Evolutionary conservation across 495 filamentous ascomycete species (phyloP).

Genomic region (Beverwykella pulmonaria): DNA sequence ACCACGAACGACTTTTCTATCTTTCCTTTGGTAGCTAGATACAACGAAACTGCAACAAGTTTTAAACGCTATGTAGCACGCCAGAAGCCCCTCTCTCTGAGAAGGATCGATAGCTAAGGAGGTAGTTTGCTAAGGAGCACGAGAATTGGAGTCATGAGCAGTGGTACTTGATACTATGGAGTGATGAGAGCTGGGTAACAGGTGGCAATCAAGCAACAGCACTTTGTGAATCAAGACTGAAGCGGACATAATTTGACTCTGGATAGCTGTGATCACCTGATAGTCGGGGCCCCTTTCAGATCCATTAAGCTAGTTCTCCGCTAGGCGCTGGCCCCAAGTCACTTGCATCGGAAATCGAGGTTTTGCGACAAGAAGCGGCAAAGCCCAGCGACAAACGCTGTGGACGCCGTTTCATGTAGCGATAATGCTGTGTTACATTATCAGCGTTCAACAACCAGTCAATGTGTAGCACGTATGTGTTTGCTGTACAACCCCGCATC

Average conservation of each 20-base stretch:
- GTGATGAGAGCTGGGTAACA: conserved; percentile 33
- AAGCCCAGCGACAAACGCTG: not conserved
- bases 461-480: not conserved
- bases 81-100: conserved; percentile 20
- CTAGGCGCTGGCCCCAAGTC: not conserved
- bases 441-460: not conserved
- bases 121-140: conserved; percentile 6
- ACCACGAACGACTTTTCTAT: too few relatives aligned
- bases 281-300: not conserved
- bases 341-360: not conserved
- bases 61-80: conserved; percentile 6
- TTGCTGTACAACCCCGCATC: not conserved
- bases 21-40: too few relatives aligned
- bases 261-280: not conserved
- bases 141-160: conserved; percentile 10
- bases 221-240: not conserved
- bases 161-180: conserved; percentile 28
- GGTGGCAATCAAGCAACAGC: conserved; percentile 7
- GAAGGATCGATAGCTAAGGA: not conserved
- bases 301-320: not conserved
- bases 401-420: not conserved
- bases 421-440: not conserved
- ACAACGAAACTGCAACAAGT: too few relatives aligned
- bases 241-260: not conserved
- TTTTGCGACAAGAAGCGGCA: not conserved